Evolutionary conservation across 495 filamentous ascomycete species (phyloP).

Genomic region (Haplographium delicatum): DNA sequence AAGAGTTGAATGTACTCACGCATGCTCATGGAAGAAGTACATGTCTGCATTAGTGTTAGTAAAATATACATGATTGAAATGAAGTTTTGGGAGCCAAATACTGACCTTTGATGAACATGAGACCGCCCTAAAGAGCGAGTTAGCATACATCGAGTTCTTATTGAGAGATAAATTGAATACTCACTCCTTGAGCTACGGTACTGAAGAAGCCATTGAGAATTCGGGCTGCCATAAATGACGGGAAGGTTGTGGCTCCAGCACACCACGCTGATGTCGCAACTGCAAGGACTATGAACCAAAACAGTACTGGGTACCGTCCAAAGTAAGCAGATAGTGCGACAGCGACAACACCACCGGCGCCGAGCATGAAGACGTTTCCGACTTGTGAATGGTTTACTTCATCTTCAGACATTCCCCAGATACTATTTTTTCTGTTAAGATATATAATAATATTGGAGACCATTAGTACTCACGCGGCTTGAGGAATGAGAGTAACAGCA

Average conservation of each 20-base stretch:
- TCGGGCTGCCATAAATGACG: slow-evolving; percentile 3
- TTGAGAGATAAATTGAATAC: neutral
- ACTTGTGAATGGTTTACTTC: slow-evolving; percentile 2
- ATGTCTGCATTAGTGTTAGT: neutral
- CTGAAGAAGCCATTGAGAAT: slow-evolving; percentile 4
- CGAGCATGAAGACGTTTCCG: slow-evolving; percentile 9
- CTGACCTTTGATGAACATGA: slow-evolving; percentile 2
- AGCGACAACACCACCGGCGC: slow-evolving; percentile 1
- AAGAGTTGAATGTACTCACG: slow-evolving; percentile 17
- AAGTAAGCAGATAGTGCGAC: slow-evolving; percentile 5
- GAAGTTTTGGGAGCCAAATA: neutral
- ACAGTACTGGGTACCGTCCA: slow-evolving; percentile 2
- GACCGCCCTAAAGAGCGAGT: neutral
- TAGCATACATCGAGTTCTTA: neutral
- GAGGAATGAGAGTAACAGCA: slow-evolving; percentile 48
- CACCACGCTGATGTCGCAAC: slow-evolving; percentile 2
- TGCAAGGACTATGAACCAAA: slow-evolving; percentile 5
- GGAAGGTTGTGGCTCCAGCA: slow-evolving; percentile 1
- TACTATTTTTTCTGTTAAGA: neutral
- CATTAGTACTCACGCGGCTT: slow-evolving; percentile 41
- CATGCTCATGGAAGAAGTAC: slow-evolving; percentile 1
- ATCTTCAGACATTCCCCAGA: neutral
- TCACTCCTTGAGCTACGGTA: slow-evolving; percentile 5
- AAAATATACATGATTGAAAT: neutral
- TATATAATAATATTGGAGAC: too few relatives aligned